Percentiles rank a stretch among this genome's conserved stretches.
phyloP scores from a whole-genome alignment of 345 rosid species.

The Boechera retrofracta region DNA sequence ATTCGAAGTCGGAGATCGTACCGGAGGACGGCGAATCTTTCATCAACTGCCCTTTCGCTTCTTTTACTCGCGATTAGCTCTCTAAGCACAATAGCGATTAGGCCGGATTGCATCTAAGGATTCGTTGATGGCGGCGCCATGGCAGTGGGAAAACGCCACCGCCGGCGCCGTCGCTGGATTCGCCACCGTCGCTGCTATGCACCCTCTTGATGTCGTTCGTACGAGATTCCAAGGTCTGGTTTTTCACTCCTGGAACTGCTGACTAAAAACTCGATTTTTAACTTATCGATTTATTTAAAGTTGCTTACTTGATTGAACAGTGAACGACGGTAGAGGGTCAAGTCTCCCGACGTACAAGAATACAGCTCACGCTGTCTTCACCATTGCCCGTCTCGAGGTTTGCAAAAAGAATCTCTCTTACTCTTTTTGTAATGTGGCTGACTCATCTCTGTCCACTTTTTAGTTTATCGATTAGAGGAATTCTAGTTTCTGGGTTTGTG shows the following conservation, averaged over 20 bases:
- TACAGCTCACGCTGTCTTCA: conserved; percentile 75
- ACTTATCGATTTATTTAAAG: conserved; percentile 19
- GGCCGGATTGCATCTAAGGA: background rate
- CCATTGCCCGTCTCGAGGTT: conserved; percentile 86
- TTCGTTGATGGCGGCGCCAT: conserved; percentile 37
- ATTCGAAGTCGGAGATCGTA: conserved; percentile 14
- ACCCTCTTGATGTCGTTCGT: conserved; percentile 94
- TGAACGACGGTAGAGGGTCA: conserved; percentile 73
- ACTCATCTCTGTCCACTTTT: background rate
- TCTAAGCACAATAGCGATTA: background rate
- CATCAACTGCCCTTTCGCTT: background rate
- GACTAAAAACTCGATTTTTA: background rate
- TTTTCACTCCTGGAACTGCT: background rate
- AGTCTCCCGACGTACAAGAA: conserved; percentile 77
- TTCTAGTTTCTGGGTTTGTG: background rate
- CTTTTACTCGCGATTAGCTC: background rate
- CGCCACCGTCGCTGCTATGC: conserved; percentile 79
- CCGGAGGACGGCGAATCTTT: conserved; percentile 19
- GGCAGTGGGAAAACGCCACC: conserved; percentile 90
- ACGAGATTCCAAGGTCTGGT: conserved; percentile 85
- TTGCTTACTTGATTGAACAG: conserved; percentile 47
- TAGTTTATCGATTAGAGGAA: background rate
- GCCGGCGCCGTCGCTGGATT: conserved; percentile 94
- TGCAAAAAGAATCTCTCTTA: background rate
- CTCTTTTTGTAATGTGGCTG: background rate